Percentiles rank a stretch among this genome's conserved stretches.
These are phyloP conservation scores for Drechslerella dactyloides DNA, from an alignment of 2,329 filamentous ascomycete genomes.

Conservation along the genomic window DNA sequence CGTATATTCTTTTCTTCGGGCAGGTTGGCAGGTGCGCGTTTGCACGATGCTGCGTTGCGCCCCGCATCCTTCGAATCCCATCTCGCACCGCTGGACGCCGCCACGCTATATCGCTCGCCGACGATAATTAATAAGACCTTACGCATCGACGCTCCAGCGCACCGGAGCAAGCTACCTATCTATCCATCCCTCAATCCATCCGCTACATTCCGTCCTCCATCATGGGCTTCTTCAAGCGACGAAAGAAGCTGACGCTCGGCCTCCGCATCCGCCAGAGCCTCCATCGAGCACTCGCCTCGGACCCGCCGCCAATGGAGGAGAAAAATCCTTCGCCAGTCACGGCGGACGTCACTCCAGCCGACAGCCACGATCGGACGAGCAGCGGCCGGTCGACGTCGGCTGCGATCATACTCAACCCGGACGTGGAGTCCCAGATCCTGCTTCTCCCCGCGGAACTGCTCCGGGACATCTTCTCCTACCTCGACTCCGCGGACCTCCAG, in stretches of 20 bases:
- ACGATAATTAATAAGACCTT: no score
- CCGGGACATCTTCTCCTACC: constrained; percentile 39
- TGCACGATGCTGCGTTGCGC: not conserved
- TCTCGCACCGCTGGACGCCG: not conserved
- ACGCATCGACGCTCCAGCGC: no score
- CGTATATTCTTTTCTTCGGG: not conserved
- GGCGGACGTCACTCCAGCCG: not conserved
- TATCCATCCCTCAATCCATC: not conserved
- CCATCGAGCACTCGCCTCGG: constrained; percentile 21
- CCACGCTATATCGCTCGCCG: no score
- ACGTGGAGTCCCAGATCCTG: constrained; percentile 15
- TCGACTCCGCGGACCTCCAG: constrained; percentile 25
- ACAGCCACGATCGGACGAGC: not conserved
- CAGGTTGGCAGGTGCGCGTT: not conserved
- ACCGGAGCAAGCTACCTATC: no score
- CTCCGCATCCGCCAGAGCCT: constrained; percentile 31
- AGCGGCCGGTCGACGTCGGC: not conserved
- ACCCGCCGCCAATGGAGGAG: constrained; percentile 14
- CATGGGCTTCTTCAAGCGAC: constrained; percentile 38
- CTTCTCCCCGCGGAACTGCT: constrained; percentile 42
- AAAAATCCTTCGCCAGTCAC: constrained; percentile 1
- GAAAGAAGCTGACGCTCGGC: constrained; percentile 27
- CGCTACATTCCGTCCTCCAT: not conserved
- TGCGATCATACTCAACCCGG: not conserved
- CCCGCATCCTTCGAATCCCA: not conserved